Conservation (phyloP, 2,329 filamentous ascomycete species). For the Colletotrichum higginsianum region DNA sequence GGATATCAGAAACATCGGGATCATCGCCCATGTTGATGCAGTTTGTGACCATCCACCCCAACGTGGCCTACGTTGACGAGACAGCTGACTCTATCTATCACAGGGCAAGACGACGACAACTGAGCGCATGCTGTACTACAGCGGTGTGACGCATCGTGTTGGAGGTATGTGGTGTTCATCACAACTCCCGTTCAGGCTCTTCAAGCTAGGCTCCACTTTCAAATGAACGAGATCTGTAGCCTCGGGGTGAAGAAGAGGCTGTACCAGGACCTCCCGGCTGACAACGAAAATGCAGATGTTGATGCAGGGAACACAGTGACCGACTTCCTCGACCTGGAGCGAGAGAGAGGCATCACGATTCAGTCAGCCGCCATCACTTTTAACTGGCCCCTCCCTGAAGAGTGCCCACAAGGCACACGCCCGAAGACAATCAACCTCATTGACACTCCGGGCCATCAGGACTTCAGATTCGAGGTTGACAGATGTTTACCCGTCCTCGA, state of each 20-base stretch:
- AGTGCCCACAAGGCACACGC: conserved; percentile 55
- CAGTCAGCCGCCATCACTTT: conserved; percentile 98
- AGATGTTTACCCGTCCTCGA: conserved; percentile 90
- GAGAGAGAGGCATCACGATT: conserved; percentile 94
- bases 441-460: conserved; percentile 95
- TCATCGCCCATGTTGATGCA: conserved; percentile 98
- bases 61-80: not conserved
- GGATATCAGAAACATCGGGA: conserved; percentile 93
- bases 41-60: conserved; percentile 55
- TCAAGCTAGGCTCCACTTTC: not conserved
- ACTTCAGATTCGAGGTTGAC: conserved; percentile 97
- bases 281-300: conserved; percentile 72
- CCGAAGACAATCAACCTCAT: conserved; percentile 89
- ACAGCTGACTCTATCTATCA: conserved; percentile 36
- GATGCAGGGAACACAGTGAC: conserved; percentile 98
- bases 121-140: conserved; percentile 98
- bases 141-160: conserved; percentile 87
- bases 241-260: not conserved
- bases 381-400: conserved; percentile 81
- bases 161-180: conserved; percentile 67
- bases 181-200: not conserved
- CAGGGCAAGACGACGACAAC: conserved; percentile 97
- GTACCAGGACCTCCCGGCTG: not conserved
- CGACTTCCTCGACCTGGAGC: conserved; percentile 94
- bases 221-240: not conserved